Evolutionary conservation across 345 rosid species (phyloP), one percentile per base, ranked within the genome.

Genomic region (Durio zibethinus): DNA sequence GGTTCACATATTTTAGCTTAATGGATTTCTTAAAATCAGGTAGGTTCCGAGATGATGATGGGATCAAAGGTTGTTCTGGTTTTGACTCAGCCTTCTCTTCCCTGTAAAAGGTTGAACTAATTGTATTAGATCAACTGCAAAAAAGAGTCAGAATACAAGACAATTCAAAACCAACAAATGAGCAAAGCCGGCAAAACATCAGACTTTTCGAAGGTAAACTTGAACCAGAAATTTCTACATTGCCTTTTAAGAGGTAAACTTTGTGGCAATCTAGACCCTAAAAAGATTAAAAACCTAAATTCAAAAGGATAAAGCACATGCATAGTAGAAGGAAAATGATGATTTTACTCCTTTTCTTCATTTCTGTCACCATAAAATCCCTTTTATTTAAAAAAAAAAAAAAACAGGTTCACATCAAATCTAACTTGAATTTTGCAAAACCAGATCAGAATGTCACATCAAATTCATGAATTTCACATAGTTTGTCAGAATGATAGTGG

Each of bases 11-110:
- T 66, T 87, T 88, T 33, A 90, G 89, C 83, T 90, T 90, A 21
- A 90, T 73, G 1, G 90, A 87, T 75, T 87, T 86, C 74, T 87
- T 89, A 84, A 90, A 90, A 83, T 90, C 94, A 18, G 94, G 94
- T 27, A 78, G 76, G 25, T 60, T 78, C 21, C 76, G 25, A n/a
- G 70, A 42, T 36, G 76, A 59, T 18, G 75, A 18, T 71, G 71
- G 40, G 16, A 61, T 78, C 77, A 78, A 62, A 10, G 81, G 76
- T 60, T 60, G 20, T 1, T 45, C 80, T n/a, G 43, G 68, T 56
- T 57, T 70, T 31, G 76, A 18, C 38, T 60, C 80, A 33, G 69
- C 48, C 80, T 71, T 78, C 14, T 71, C 61, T 54, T 45, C 16
- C 73, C 74, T 76, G 74, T 9, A 27, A 33, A 53, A 10, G n/a